These are phyloP conservation scores for Daldinia loculata DNA, from an alignment of 495 filamentous ascomycete genomes.

Conservation along the genomic window DNA sequence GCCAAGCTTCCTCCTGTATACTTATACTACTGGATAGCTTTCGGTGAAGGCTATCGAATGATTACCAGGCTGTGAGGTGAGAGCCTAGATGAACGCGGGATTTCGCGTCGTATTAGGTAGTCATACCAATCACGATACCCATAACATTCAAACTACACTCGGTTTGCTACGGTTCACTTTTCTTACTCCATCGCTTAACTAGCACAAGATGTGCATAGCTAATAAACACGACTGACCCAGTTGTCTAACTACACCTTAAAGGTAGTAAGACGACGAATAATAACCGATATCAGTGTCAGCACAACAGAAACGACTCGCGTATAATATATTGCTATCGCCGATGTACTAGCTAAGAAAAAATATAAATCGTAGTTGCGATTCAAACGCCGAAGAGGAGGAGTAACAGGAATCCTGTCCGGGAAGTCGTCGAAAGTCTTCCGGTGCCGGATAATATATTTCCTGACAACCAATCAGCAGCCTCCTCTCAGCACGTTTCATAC, in stretches of 20 bases:
- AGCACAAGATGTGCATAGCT: neutral
- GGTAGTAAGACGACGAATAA: neutral
- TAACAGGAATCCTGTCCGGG: neutral
- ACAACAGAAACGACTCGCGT: neutral
- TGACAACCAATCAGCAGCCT: neutral
- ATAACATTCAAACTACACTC: neutral
- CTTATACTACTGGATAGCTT: neutral
- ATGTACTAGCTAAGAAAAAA: neutral
- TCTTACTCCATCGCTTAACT: neutral
- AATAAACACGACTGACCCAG: neutral
- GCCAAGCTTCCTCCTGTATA: neutral
- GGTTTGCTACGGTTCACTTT: neutral
- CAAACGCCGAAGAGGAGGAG: neutral
- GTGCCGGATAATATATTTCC: neutral
- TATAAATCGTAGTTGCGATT: neutral
- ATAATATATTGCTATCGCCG: neutral
- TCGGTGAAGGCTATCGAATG: neutral
- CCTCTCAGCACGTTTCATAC: neutral
- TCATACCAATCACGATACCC: conserved; percentile 19
- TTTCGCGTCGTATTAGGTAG: neutral
- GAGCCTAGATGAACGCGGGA: neutral
- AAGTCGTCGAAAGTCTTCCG: neutral
- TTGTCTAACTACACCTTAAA: neutral
- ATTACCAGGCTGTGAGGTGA: neutral
- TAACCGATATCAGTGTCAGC: neutral